Evolutionary conservation across 1,284 basidiomycete genomes (phyloP), one percentile per base, ranked within the genome.

Genomic region (Phellopilus nigrolimitatus): DNA sequence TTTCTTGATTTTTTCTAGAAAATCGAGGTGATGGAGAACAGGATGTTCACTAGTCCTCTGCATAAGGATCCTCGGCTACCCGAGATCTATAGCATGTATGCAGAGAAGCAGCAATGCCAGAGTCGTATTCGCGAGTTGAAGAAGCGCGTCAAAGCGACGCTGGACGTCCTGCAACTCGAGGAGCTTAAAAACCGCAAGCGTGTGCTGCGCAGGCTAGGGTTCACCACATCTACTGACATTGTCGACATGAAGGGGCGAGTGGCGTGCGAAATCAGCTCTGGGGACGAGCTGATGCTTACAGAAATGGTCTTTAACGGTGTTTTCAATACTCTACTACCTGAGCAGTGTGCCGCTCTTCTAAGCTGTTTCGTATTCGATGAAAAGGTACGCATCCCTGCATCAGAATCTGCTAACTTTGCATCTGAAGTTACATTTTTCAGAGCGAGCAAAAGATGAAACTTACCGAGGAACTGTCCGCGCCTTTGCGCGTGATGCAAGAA

Each of bases 181-280:
- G 97, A 99, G 67, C 84, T 99, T 63, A 97, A 97, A 69, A 87
- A 85, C 60, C 80, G 97, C 47, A 99, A 99, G 69, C 88, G 95
- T 19, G 94, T 97, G 0, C 76, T 99, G 12, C 80, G 97, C 28
- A 81, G 95, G 30, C 71, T 99, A 3, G 95, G 90, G 0, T 99
- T 99, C 71, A 95, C 93, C 0, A 88, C 80, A 3, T 68, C 82
- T 2, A 80, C 88, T 2, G 97, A 98, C 65, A 95, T 99, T 48
- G 93, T 98, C 10, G 95, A 98, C 65, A 87, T 95, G 78, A 99
- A 99, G 70, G 97, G 97, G 0, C 78, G 97, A 38, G 97, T 99
- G 0, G 97, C 97, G 13, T 99, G 97, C 67, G 97, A 99, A 71
- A 98, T 99, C 66, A 93, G 88, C 61, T 89, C 95, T 0, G 97